phyloP scores from a whole-genome alignment of 2,329 filamentous ascomycete genomes.

The Phaeosphaeria sp. region DNA sequence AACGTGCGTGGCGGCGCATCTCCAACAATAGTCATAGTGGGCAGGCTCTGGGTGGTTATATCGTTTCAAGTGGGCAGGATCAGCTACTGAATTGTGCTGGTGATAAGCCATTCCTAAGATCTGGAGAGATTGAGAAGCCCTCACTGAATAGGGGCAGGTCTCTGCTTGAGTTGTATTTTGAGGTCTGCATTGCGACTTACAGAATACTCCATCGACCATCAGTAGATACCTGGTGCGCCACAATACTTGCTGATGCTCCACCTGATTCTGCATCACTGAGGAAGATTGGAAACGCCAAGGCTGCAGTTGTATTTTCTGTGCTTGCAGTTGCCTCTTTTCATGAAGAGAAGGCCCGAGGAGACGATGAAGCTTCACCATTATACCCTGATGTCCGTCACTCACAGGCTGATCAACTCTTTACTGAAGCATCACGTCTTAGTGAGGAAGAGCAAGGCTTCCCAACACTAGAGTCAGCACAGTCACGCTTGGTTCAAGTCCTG shows the following conservation, averaged over 20 bases:
- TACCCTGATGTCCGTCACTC: conserved; percentile 40
- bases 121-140: conserved; percentile 34
- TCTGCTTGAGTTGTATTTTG: conserved; percentile 61
- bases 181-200: conserved; percentile 65
- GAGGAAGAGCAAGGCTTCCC: conserved; percentile 59
- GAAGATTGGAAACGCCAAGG: conserved; percentile 52
- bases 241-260: conserved; percentile 19
- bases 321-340: conserved; percentile 58
- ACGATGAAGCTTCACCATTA: conserved; percentile 25
- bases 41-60: conserved; percentile 21
- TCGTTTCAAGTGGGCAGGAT: conserved; percentile 35
- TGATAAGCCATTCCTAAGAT: conserved; percentile 56
- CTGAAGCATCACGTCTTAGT: conserved; percentile 46
- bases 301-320: conserved; percentile 43
- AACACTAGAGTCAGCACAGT: conserved; percentile 62
- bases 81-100: conserved; percentile 59
- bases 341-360: conserved; percentile 47
- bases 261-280: conserved; percentile 42
- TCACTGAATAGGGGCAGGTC: conserved; percentile 25
- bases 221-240: conserved; percentile 54
- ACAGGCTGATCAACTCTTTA: conserved; percentile 54
- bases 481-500: conserved; percentile 61
- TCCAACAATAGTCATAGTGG: conserved; percentile 60
- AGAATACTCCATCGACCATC: conserved; percentile 62
- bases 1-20: conserved; percentile 72